Conservation (phyloP, 306 rosid genomes). For the Malus domestica region DNA sequence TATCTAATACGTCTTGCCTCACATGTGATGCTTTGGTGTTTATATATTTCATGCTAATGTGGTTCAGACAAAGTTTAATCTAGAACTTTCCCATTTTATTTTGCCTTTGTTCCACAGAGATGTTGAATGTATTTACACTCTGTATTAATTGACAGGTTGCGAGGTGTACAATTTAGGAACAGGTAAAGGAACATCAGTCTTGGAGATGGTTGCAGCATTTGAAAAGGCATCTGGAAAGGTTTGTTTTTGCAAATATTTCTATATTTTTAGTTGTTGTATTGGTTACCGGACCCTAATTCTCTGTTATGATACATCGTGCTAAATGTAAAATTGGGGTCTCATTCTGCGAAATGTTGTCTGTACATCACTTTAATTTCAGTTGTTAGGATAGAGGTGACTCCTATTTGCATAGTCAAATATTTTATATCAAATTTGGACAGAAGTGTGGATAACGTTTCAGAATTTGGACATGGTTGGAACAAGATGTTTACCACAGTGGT, state of each 20-base stretch:
- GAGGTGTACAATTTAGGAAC: conserved; percentile 97
- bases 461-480: background rate
- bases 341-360: background rate
- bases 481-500: background rate
- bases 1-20: background rate
- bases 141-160: conserved; percentile 46
- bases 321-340: background rate
- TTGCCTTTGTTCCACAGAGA: background rate
- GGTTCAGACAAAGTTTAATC: background rate
- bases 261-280: background rate
- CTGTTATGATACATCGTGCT: background rate
- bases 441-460: background rate
- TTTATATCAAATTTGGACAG: background rate
- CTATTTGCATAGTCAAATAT: background rate
- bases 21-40: background rate
- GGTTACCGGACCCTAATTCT: background rate
- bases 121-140: background rate
- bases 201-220: conserved; percentile 92
- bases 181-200: conserved; percentile 92
- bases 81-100: background rate
- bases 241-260: background rate
- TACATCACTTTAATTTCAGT: background rate
- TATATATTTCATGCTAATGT: background rate
- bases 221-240: conserved; percentile 94
- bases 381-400: background rate